Base-by-base conservation (phyloP, 177 flowering plant species). In the Vitis hybrid region DNA sequence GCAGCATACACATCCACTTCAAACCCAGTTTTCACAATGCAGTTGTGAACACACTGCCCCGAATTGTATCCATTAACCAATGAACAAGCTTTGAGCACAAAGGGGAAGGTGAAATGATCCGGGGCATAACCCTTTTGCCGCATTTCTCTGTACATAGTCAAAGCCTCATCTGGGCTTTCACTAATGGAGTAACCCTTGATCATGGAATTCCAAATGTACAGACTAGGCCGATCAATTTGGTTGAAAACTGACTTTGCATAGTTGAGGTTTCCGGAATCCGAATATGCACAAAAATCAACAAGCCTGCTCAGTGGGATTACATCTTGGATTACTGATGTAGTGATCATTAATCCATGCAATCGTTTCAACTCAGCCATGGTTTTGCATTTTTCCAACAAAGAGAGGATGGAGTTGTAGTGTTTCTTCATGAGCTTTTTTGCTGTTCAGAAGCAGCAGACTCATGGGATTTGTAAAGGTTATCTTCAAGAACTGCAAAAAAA, bases 161-260 rank as follows among this genome's bases (percentile, higher is more conserved):
- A 62, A 44, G 80, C 75, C 75, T 47, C 66, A 51, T 59, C 64
- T 52, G 72, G 76, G 66, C 71, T 63, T 13, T 56, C 31, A 22
- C 69, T 63, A 28, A 66, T 70, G 4, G 74, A 69, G 67, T 72
- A 75, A 15, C 77, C 83, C 47, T 67, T 77, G 61, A 80, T 80
- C 77, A 80, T 80, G 24, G 75, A 72, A 74, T 80, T 80, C 78
- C 83, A 80, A 66, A 75, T 59, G 61, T 75, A 81, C 62, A 78
- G 64, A 49, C 75, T 78, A 28, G 79, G 83, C 52, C 38, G n/a
- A n/a, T 67, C 47, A 50, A 77, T 81, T 69, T 19, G 69, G 20
- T 68, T 2, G 13, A 78, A 81, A 60, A 78, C 57, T 33, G 66
- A 66, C 49, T 60, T 56, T 4, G 79, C 75, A 19, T 71, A 75